Evolutionary conservation across 371 early-diverging fungal genomes (phyloP), one percentile per base, ranked within the genome.

Genomic region (Rhizopus arrhizus): DNA sequence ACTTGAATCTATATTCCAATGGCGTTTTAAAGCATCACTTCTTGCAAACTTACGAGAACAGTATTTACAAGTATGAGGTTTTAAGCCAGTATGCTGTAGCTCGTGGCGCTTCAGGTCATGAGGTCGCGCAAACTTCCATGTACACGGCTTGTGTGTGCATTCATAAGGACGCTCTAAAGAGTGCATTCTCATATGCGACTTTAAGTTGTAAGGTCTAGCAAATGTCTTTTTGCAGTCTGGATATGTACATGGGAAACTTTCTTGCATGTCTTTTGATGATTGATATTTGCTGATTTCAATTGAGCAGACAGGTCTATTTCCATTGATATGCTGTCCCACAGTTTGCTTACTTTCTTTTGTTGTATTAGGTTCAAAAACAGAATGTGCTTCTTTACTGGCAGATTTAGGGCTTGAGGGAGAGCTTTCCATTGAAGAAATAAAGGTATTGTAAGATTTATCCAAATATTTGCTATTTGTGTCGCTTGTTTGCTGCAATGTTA

Each of bases 51-150:
- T 66, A 56, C 87, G 87, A 3, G 75, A 62, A 59, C 93, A 94
- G 47, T 75, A 74, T 8, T 54, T 53, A 47, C 89, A 89, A 29
- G 63, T 59, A 58, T 77, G 84, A 13, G 87, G 84, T 55, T 85
- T 89, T 34, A 79, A 62, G 11, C 87, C 88, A 31, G 73, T 74
- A 48, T 89, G 88, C 16, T 84, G 75, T 53, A 85, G 82, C 5
- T 72, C 59, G 66, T 95, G 94, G n/a, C 96, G 72, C 59, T 91
- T 93, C 40, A 92, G 73, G 68, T 94, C 90, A 65, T 90, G 89
- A 16, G 85, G 81, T 3, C 90, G 78, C 2, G 85, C 76, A 69
- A 91, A 90, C 5, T 82, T 81, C 59, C 77, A 70, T 5, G 64
- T 62, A 58, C 91, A 91, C 6, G 64, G 66, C 11, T 74, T 60